Conservation (phyloP, 2,329 filamentous ascomycete genomes). For the Sporothrix luriei region DNA sequence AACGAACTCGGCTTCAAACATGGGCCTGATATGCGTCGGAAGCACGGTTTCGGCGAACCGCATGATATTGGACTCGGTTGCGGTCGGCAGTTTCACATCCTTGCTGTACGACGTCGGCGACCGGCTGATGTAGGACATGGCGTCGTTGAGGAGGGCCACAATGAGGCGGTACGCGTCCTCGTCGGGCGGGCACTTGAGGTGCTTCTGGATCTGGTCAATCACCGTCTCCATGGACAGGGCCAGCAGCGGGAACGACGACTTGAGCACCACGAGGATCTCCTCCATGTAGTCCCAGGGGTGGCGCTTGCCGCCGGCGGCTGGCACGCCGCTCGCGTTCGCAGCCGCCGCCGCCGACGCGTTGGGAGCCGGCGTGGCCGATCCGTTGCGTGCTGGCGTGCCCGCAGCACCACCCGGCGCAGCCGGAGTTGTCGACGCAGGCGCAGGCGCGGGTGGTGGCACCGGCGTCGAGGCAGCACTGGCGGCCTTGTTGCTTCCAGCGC, state of each 20-base stretch:
- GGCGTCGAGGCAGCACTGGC: slow-evolving; percentile 11
- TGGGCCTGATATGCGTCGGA: slow-evolving; percentile 89
- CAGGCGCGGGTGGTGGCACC: background rate
- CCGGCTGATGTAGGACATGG: slow-evolving; percentile 85
- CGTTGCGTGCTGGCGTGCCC: background rate
- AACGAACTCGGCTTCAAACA: slow-evolving; percentile 98
- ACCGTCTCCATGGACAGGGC: slow-evolving; percentile 99
- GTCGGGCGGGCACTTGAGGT: slow-evolving; percentile 98
- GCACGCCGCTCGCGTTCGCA: slow-evolving; percentile 22
- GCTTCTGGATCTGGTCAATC: slow-evolving; percentile 98
- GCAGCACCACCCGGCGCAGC: background rate
- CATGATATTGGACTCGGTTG: slow-evolving; percentile 95
- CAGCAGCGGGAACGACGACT: slow-evolving; percentile 94
- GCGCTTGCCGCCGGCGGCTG: slow-evolving; percentile 56
- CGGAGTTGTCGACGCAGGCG: background rate
- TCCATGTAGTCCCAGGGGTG: slow-evolving; percentile 96
- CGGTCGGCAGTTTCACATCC: slow-evolving; percentile 84
- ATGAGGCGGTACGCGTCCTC: slow-evolving; percentile 97
- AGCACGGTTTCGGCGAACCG: slow-evolving; percentile 95
- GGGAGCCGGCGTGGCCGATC: slow-evolving; percentile 15
- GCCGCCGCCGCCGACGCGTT: slow-evolving; percentile 38
- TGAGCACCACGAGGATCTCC: slow-evolving; percentile 91
- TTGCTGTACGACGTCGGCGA: slow-evolving; percentile 84
- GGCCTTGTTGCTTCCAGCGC: slow-evolving; percentile 16
- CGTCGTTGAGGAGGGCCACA: slow-evolving; percentile 95